Evolutionary conservation across 345 rosid species (phyloP).

Genomic region (Rhodamnia rubescens): DNA sequence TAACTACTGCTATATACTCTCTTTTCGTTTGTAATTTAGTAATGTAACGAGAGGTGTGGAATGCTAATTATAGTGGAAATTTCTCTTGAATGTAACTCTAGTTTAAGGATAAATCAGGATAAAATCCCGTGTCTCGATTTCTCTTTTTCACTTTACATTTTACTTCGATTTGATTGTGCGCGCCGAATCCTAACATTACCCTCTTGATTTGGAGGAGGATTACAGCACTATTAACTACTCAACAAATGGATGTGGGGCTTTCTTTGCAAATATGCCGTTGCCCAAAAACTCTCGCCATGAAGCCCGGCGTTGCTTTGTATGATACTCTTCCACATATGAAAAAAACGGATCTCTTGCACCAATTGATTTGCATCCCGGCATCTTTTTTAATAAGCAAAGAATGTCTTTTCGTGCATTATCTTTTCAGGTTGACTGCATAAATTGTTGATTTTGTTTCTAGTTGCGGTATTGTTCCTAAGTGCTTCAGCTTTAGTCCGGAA

Average conservation of each 20-base stretch:
- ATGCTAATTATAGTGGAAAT: no score
- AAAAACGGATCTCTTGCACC: not conserved
- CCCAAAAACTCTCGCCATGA: conserved; percentile 96
- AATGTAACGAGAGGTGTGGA: no score
- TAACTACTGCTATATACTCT: no score
- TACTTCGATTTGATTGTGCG: no score
- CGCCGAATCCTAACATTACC: not conserved
- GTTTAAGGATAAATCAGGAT: no score
- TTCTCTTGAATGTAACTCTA: no score
- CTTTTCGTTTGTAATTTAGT: no score
- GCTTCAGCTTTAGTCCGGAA: not conserved
- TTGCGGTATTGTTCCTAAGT: not conserved
- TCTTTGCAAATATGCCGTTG: conserved; percentile 87
- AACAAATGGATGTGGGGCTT: conserved; percentile 78
- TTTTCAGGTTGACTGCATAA: not conserved
- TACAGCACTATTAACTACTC: conserved; percentile 54
- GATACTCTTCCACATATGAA: not conserved
- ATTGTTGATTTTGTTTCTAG: not conserved
- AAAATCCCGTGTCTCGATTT: no score
- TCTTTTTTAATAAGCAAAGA: not conserved
- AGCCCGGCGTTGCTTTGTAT: conserved; percentile 87
- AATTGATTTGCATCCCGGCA: not conserved
- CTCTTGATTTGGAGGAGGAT: conserved; percentile 50
- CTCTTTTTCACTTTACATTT: no score
- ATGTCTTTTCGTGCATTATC: not conserved